Evolutionary conservation across 2,329 filamentous ascomycete genomes (phyloP).

Genomic region (Davidsoniella virescens): DNA sequence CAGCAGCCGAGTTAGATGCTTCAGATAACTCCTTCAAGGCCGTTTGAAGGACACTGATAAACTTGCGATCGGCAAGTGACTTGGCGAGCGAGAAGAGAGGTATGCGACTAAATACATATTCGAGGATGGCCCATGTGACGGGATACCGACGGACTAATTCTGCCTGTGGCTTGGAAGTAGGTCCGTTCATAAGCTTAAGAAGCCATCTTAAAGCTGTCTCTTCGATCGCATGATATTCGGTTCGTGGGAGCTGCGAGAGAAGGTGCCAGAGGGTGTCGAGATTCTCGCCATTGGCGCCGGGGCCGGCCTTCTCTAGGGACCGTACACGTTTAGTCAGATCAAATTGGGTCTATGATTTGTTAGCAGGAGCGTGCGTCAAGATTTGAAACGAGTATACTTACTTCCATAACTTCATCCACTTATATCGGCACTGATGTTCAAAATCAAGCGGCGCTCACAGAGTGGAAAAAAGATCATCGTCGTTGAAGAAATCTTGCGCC

Average conservation of each 20-base stretch:
- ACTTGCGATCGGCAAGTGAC: slow-evolving; percentile 53
- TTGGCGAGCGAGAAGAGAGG: slow-evolving; percentile 54
- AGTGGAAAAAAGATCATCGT: slow-evolving; percentile 2
- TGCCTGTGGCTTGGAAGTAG: slow-evolving; percentile 23
- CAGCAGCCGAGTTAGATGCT: slow-evolving; percentile 14
- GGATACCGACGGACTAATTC: slow-evolving; percentile 40
- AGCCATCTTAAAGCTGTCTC: slow-evolving; percentile 46
- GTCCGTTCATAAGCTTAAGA: slow-evolving; percentile 41
- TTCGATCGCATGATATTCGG: slow-evolving; percentile 35
- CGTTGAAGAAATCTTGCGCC: slow-evolving; percentile 3
- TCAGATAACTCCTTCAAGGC: slow-evolving; percentile 42
- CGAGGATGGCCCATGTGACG: slow-evolving; percentile 44
- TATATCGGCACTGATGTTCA: not conserved
- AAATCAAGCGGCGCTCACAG: slow-evolving; percentile 12
- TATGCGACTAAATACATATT: slow-evolving; percentile 44
- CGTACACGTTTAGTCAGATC: slow-evolving; percentile 36
- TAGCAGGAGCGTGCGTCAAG: slow-evolving; percentile 1
- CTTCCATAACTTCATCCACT: slow-evolving; percentile 5
- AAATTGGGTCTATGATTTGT: slow-evolving; percentile 19
- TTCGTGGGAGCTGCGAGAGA: slow-evolving; percentile 26
- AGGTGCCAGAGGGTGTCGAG: slow-evolving; percentile 33
- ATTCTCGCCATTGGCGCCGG: slow-evolving; percentile 29
- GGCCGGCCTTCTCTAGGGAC: slow-evolving; percentile 36
- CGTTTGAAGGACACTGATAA: slow-evolving; percentile 48
- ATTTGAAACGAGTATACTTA: not conserved